Conservation (phyloP, 2,329 filamentous ascomycete genomes). For the Calonectria hawksworthii region DNA sequence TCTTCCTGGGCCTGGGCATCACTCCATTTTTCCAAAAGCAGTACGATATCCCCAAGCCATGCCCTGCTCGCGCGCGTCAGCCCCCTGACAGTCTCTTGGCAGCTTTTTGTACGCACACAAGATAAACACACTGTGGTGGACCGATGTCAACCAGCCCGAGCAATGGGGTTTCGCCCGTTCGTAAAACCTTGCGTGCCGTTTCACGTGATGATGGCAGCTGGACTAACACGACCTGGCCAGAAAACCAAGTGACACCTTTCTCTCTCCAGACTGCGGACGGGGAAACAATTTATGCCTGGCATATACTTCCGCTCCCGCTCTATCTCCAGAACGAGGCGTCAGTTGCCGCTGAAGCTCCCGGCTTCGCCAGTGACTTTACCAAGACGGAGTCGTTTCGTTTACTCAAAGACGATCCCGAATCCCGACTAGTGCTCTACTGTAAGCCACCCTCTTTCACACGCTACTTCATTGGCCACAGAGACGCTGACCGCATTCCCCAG, state of each 20-base stretch:
- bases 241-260: constrained; percentile 91
- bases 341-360: constrained; percentile 66
- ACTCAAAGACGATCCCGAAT: constrained; percentile 73
- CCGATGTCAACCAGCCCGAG: constrained; percentile 82
- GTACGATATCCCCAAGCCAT: constrained; percentile 63
- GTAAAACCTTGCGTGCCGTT: constrained; percentile 28
- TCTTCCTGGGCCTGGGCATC: constrained; percentile 75
- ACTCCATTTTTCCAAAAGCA: constrained; percentile 83
- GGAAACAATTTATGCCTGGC: constrained; percentile 89
- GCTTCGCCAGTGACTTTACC: constrained; percentile 67
- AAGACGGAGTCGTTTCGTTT: constrained; percentile 71
- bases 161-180: constrained; percentile 88
- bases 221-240: constrained; percentile 57
- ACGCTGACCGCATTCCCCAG: constrained; percentile 51
- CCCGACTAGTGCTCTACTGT: constrained; percentile 76
- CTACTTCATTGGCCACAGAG: constrained; percentile 15
- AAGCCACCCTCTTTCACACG: constrained; percentile 47
- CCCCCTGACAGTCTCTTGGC: constrained; percentile 30
- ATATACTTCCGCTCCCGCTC: constrained; percentile 83
- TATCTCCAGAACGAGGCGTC: constrained; percentile 79
- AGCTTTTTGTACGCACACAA: constrained; percentile 90
- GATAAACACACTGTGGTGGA: constrained; percentile 79
- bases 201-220: not conserved
- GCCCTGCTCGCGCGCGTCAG: not conserved
- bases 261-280: constrained; percentile 80